Conservation (phyloP, 306 rosid species). For the Macrotyloma uniflorum region DNA sequence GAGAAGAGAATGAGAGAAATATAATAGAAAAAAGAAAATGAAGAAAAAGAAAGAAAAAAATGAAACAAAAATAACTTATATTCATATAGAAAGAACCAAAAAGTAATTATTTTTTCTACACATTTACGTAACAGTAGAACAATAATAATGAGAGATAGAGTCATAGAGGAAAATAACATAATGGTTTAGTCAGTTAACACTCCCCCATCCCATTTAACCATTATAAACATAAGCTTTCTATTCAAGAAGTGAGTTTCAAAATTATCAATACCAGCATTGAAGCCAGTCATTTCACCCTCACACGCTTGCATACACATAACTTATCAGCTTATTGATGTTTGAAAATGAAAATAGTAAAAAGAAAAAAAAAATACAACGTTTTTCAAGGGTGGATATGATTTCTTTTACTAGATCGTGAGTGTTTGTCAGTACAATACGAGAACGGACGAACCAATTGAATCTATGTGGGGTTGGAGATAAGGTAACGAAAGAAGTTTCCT, state of each 20-base stretch:
- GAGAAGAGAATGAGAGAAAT: too few relatives aligned
- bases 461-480: constrained; percentile 33
- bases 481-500: constrained; percentile 9
- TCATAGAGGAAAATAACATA: too few relatives aligned
- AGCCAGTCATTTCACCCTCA: background rate
- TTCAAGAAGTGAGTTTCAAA: constrained; percentile 28
- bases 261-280: background rate
- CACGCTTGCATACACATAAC: background rate
- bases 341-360: background rate
- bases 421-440: background rate
- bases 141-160: too few relatives aligned
- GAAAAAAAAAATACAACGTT: background rate
- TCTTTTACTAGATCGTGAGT: background rate
- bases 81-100: too few relatives aligned
- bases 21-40: too few relatives aligned
- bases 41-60: too few relatives aligned
- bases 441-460: constrained; percentile 12
- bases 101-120: too few relatives aligned
- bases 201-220: too few relatives aligned
- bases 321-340: background rate
- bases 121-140: too few relatives aligned
- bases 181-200: too few relatives aligned
- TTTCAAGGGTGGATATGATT: constrained; percentile 23
- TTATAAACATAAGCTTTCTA: background rate
- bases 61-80: too few relatives aligned